A percentile compares a stretch with the other conserved stretches of the same genome.
Conservation (phyloP, 2,329 filamentous ascomycete genomes). For the Talaromyces sp. region DNA sequence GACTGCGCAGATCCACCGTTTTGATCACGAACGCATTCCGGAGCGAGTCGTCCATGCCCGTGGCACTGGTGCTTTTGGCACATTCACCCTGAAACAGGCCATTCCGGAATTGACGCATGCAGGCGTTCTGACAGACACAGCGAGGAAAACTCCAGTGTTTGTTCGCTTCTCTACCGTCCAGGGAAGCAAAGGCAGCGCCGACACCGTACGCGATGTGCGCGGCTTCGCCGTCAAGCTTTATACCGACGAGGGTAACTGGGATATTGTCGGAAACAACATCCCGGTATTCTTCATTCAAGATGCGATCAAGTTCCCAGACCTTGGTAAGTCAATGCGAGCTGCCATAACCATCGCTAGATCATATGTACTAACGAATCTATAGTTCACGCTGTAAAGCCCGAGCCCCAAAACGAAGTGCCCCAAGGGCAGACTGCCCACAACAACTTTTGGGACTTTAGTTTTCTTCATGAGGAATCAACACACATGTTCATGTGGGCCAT, state of each 20-base stretch:
- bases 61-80: conserved; percentile 60
- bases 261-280: conserved; percentile 69
- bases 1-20: conserved; percentile 48
- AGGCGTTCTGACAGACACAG: conserved; percentile 62
- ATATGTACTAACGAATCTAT: conserved; percentile 1
- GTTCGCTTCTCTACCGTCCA: conserved; percentile 74
- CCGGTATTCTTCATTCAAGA: conserved; percentile 75
- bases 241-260: conserved; percentile 72
- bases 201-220: conserved; percentile 77
- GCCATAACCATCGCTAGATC: no score
- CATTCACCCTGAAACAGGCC: conserved; percentile 61
- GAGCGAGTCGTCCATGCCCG: conserved; percentile 65
- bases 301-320: conserved; percentile 66
- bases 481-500: conserved; percentile 79
- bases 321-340: conserved; percentile 34
- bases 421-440: conserved; percentile 68
- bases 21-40: conserved; percentile 69
- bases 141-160: conserved; percentile 60
- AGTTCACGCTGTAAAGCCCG: conserved; percentile 58
- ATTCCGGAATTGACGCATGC: conserved; percentile 60
- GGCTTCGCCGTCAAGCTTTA: conserved; percentile 77
- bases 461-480: conserved; percentile 63
- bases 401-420: conserved; percentile 65
- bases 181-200: conserved; percentile 68
- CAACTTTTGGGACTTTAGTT: conserved; percentile 73